Evolutionary conservation across 2,329 filamentous ascomycete genomes (phyloP), one percentile per base, ranked within the genome.

Genomic region (Aspergillus sp.): DNA sequence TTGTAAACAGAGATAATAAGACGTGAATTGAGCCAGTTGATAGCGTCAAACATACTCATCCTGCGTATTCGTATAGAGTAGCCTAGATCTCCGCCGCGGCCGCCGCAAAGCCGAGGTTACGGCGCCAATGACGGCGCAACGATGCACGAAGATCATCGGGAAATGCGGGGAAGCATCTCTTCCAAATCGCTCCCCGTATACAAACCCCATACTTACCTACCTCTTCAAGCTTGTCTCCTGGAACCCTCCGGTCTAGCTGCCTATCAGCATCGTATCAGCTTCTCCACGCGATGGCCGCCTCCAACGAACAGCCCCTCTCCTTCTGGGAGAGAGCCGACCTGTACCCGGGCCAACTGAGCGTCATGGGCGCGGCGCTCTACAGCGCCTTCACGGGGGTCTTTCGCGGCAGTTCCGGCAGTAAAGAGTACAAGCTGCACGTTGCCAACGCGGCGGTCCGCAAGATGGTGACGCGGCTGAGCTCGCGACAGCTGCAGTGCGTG

Each of bases 331-430:
- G 66, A 47, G 57, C 63, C 10, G 68, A 71, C 42, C 43, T 71
- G 11, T 47, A 66, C 14, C 61, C 68, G 5, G 60, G 56, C 14
- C 52, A 60, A 5, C 46, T 73, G 1, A 62, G 61, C 3, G 31
- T 71, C 11, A 32, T 67, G 4, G 60, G 59, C 13, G 58, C 60
- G 5, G 53, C 56, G 5, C 47, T 72, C 4, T 68, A 67, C 49
- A 63, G 59, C 16, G 63, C 70, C 19, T 55, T 72, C 23, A 67
- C 71, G 4, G 72, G 69, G 13, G 52, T 69, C 1, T 75, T 76
- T 50, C 72, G 74, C 14, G 72, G 73, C 4, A 59, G 68, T 16
- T 60, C 53, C 25, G 72, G 72, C 34, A 65, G 72, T 16, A 68
- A 61, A 45, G 58, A 61, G 5, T 75, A 71, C 48, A 56, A 53